Evolutionary conservation across 495 filamentous ascomycete genomes (phyloP), one percentile per base, ranked within the genome.

Genomic region (Neurospora sp.): DNA sequence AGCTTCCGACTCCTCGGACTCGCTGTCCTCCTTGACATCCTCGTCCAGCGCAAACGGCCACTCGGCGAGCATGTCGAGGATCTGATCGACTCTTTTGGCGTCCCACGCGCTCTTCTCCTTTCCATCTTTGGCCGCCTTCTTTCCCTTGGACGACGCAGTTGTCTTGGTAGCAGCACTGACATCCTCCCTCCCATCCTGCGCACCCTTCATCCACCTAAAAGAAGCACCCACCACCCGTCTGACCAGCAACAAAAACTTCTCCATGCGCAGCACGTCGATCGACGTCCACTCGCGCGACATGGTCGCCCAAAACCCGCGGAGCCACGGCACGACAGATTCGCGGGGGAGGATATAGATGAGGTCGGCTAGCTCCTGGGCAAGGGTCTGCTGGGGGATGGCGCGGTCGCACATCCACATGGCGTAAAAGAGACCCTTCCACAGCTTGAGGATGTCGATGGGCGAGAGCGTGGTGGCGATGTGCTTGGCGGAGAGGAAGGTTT

Each of bases 381-480:
- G 91, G 40, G 88, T 89, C 87, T 97, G 95, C 85, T 98, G 95
- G 12, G 92, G 89, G 73, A 91, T 84, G 22, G 94, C 91, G 69
- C 92, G 92, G 83, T 97, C 94, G 80, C 91, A 93, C 91, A 97
- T 95, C 91, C 93, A 97, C 81, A 97, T 89, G 83, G 94, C 96
- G 87, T 92, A 98, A 84, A 96, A 98, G 35, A 99, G 89, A 42
- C 95, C 96, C 82, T 97, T 97, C 94, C 94, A 97, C 74, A 99
- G 87, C 83, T 98, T 97, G 71, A 96, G 86, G 40, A 93, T 84
- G 69, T 99, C 95, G 75, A 96, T 81, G 22, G 89, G 85, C 16
- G 88, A 84, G 71, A 99, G 89, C 31, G 79, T 75, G 1, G 81
- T 75, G 68, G 82, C 74, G 65, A 81, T 78, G 42, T 87, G 82